Conservation (phyloP, 805 yeast genomes). For the Candida verbasci region DNA sequence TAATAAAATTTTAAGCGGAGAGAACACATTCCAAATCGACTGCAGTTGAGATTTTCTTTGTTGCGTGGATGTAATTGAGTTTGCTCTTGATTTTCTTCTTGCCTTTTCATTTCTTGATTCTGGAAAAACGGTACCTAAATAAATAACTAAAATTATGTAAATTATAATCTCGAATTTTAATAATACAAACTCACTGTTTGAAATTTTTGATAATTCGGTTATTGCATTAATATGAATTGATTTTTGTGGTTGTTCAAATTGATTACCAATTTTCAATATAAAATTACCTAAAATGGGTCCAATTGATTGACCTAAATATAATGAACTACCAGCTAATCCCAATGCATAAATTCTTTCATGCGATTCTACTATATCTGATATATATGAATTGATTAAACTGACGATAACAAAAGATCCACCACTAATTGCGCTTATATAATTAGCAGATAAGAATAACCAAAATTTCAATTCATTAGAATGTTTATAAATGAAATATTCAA, state of each 20-base stretch:
- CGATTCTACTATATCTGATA: slow-evolving; percentile 66
- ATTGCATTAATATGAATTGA: neutral
- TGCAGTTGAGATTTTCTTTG: neutral
- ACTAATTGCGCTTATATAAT: slow-evolving; percentile 42
- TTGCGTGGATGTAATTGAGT: slow-evolving; percentile 5
- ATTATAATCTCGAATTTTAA: slow-evolving; percentile 20
- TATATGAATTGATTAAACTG: slow-evolving; percentile 58
- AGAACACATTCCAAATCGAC: slow-evolving; percentile 14
- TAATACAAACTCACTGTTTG: slow-evolving; percentile 4
- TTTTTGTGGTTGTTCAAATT: neutral
- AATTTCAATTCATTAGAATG: slow-evolving; percentile 21
- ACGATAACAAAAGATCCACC: slow-evolving; percentile 50
- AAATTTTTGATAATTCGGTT: slow-evolving; percentile 2
- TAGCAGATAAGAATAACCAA: slow-evolving; percentile 32
- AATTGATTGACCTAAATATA: slow-evolving; percentile 51
- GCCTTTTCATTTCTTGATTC: slow-evolving; percentile 58
- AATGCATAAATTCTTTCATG: slow-evolving; percentile 48
- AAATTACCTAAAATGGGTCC: slow-evolving; percentile 46
- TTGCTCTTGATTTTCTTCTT: slow-evolving; percentile 28
- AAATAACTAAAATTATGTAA: slow-evolving; percentile 23
- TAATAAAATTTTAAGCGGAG: slow-evolving; percentile 51
- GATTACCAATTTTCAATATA: neutral
- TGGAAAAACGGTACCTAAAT: slow-evolving; percentile 33
- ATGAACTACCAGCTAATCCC: slow-evolving; percentile 50
- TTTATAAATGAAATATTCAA: slow-evolving; percentile 12